Evolutionary conservation across 1,284 basidiomycete species (phyloP), one percentile per base, ranked within the genome.

Genomic region (Sphagnurus paluster): DNA sequence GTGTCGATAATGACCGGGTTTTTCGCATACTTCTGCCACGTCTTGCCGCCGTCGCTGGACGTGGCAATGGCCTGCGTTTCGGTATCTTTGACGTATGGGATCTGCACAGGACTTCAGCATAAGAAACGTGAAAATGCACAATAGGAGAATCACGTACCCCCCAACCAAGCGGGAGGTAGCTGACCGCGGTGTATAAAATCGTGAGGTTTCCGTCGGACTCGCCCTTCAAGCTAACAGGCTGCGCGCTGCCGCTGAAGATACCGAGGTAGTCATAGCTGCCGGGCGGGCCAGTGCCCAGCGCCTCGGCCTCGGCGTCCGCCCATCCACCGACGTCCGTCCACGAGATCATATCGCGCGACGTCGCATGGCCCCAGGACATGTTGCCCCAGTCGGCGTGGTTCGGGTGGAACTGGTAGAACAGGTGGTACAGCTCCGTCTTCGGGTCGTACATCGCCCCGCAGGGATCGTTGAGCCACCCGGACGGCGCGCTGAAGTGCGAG

Each of bases 311-410:
- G 6, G 16, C 21, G 24, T 43, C 30, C 11, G n/a, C 21, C 41
- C 41, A 43, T 2, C 41, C 41, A 17, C 21, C 11, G 9, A 26
- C 23, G 20, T 43, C 41, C 30, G 30, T 26, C 41, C 41, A 43
- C 10, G 24, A 25, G 24, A 36, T 11, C 4, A 43, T 24, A 16
- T 43, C 41, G 14, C 14, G 30, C 21, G 41, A 43, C 17, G 33
- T 43, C 13, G 41, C 41, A 16, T 43, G 41, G 16, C 41, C 41
- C 41, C 41, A 43, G 5, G 41, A 43, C 6, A 43, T 26, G 41
- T 43, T 43, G 14, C 41, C 41, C 41, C 41, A 43, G 24, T 43
- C 33, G 13, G 28, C 41, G 9, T 43, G 41, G 41, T 43, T 43
- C n/a, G 41, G 2, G 23, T 43, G 41, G 30, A 35, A 43, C 33